Evolutionary conservation across 176 grass and related monocot species (phyloP), one percentile per base, ranked within the genome.

Genomic region (Microstegium vimineum): DNA sequence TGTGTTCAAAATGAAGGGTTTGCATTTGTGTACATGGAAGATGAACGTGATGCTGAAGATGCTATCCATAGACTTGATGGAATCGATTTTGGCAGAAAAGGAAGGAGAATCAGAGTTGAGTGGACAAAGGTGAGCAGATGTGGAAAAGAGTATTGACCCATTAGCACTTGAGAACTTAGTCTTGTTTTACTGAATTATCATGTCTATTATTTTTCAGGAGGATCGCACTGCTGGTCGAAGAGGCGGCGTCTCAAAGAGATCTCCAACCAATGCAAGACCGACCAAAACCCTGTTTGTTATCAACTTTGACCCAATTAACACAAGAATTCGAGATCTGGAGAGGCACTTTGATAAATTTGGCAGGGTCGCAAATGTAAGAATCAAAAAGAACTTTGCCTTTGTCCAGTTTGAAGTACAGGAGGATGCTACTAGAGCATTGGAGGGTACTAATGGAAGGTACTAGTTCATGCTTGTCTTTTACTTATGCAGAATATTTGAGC

Each of bases 1-100:
- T 66, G 38, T 74, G 72, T 83, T 63, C 41, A 69, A 78, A 11
- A 52, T 90, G 67, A 84, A 99, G 96, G 96, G 45, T 99, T 99
- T 90, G 96, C 96, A 36, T 99, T 99, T 52, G 87, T 99, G 56
- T 99, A 99, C 88, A 99, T 99, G 96, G 93, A 99, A 86, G 93
- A 99, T 71, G 96, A 92, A 82, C 91, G 87, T 54, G 96, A 95
- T 87, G 96, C 89, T 83, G 93, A 95, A 63, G 91, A 94, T 92
- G 96, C 96, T 74, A 92, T 99, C 43, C 69, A 61, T 75, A 87
- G 75, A 66, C 91, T 99, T 88, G 96, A 99, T 68, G 81, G 96
- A 63, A 85, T 73, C 88, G 93, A 99, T 73, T 99, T 99, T 87
- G 96, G 96, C 8, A 91, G 93, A 62, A 94, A 95, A 89, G 93